phyloP scores from a whole-genome alignment of 2,329 filamentous ascomycete genomes.

The Apiospora arundinis region DNA sequence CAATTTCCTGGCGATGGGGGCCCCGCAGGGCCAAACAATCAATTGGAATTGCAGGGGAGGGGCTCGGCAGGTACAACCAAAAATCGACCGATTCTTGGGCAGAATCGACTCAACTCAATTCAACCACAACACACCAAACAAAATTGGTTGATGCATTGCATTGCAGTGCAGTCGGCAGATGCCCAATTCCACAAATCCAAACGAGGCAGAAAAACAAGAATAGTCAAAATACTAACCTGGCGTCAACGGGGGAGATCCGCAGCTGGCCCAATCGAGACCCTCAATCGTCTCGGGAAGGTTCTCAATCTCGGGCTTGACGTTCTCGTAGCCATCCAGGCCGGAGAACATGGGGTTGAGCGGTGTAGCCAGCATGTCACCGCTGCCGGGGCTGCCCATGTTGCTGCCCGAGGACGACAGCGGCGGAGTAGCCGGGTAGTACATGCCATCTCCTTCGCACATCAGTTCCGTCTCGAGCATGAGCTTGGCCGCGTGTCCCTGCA shows the following conservation, averaged over 20 bases:
- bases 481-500: slow-evolving; percentile 44
- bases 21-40: slow-evolving; percentile 11
- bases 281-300: slow-evolving; percentile 75
- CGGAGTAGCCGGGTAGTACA: slow-evolving; percentile 84
- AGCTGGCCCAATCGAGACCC: slow-evolving; percentile 76
- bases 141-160: background rate
- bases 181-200: background rate
- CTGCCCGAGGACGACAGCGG: slow-evolving; percentile 86
- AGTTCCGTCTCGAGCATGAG: slow-evolving; percentile 79
- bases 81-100: slow-evolving; percentile 18
- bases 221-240: slow-evolving; percentile 72
- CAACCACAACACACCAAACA: background rate
- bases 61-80: slow-evolving; percentile 21
- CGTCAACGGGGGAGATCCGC: slow-evolving; percentile 84
- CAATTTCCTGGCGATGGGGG: slow-evolving; percentile 20
- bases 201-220: slow-evolving; percentile 21
- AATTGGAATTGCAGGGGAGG: slow-evolving; percentile 15
- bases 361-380: slow-evolving; percentile 79
- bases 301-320: slow-evolving; percentile 74
- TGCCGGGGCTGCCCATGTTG: slow-evolving; percentile 84
- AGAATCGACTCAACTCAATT: background rate
- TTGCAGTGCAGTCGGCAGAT: background rate
- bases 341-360: slow-evolving; percentile 83
- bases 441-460: slow-evolving; percentile 60
- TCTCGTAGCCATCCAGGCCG: slow-evolving; percentile 69